Base-by-base conservation (phyloP, 805 yeast genomes). In the Blastobotrys peoriensis region DNA sequence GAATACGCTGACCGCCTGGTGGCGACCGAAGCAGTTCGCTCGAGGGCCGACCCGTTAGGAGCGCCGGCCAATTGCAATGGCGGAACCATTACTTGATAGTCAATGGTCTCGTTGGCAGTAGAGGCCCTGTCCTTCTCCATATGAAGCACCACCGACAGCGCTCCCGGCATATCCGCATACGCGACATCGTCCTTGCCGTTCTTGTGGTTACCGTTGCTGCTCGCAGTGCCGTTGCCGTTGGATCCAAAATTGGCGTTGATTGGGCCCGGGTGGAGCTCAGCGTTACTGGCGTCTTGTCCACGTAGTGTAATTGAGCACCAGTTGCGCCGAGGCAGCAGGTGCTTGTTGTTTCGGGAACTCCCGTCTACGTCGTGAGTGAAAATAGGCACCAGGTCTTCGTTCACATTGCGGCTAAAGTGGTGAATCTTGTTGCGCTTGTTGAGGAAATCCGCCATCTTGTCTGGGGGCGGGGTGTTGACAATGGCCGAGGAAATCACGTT, bases 401-500 rank as follows among this genome's bases (percentile, higher is more conserved):
- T 85, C 3, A 89, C 80, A 33, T 70, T 61, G 34, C 56, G 62
- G 28, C 43, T 22, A 53, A 81, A 82, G 49, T 74, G 80, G 63
- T 89, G 97, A 18, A 76, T 67, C 43, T 72, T 73, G 10, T 85
- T 73, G 54, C 96, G 70, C 54, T 72, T 78, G 62, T 83, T 74
- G 53, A 91, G 67, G 51, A 91, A 68, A 4, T 68, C 65, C 0
- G 95, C 93, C 83, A 91, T 84, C 4, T 81, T 81, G 59, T 79
- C 77, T 1, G 97, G 96, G 2, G 98, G 98, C 9, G 98, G 96
- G 0, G 93, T 79, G 62, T 91, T 91, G 22, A 83, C 79, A 46
- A 91, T 87, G 2, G 98, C 98, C 15, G 96, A 86, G 5, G 93
- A 80, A 37, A 87, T 82, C 36, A 93, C 78, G 59, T 91, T 91